phyloP scores from a whole-genome alignment of 768 basidiomycete genomes.

The Tylopilus cervinicoccineus region DNA sequence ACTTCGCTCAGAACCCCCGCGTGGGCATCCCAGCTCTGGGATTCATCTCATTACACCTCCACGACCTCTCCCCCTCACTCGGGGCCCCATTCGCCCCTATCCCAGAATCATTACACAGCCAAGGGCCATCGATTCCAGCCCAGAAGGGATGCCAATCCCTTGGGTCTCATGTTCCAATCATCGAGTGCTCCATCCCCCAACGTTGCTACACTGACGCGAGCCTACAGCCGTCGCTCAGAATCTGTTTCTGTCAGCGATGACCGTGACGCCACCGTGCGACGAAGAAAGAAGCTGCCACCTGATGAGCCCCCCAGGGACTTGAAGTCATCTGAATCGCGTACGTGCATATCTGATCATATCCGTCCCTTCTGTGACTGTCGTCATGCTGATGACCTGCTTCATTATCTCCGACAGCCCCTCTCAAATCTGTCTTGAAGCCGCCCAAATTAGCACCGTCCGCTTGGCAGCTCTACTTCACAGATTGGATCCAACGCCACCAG shows the following conservation, averaged over 20 bases:
- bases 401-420: conserved; percentile 45
- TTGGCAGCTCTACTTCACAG: conserved; percentile 96
- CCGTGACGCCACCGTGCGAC: conserved; percentile 70
- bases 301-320: conserved; percentile 35
- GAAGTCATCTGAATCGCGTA: conserved; percentile 45
- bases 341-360: conserved; percentile 34
- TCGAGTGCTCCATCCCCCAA: conserved; percentile 65
- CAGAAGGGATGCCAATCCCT: conserved; percentile 40
- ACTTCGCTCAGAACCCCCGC: conserved; percentile 54
- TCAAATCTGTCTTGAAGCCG: conserved; percentile 77
- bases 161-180: conserved; percentile 60
- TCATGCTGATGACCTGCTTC: conserved; percentile 25
- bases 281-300: conserved; percentile 43
- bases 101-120: conserved; percentile 39
- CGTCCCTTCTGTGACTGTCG: conserved; percentile 25
- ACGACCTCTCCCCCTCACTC: conserved; percentile 39
- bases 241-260: conserved; percentile 59
- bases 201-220: conserved; percentile 47
- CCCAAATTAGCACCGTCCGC: conserved; percentile 92
- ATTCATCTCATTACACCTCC: conserved; percentile 43
- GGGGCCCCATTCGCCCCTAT: conserved; percentile 45
- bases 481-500: conserved; percentile 88
- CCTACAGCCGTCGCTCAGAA: conserved; percentile 66
- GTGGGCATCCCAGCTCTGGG: conserved; percentile 70
- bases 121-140: conserved; percentile 36